These are phyloP conservation scores for Fusarium gaditjirri DNA, from an alignment of 2,329 filamentous ascomycete genomes.

Conservation along the genomic window DNA sequence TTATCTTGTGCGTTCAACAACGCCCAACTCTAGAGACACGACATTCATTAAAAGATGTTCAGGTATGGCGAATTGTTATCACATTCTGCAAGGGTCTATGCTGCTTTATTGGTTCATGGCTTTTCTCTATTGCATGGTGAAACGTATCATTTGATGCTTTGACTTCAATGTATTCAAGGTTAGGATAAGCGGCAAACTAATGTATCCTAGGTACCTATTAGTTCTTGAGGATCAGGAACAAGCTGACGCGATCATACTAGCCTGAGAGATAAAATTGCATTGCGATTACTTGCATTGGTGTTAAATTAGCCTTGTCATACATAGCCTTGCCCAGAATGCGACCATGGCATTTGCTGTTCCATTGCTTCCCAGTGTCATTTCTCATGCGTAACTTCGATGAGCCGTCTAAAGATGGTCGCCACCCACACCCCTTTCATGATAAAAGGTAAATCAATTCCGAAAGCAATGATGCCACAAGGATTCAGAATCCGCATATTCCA, in stretches of 20 bases:
- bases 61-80: neutral
- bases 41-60: neutral
- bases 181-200: conserved; percentile 5
- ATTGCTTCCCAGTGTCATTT: conserved; percentile 10
- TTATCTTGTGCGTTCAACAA: neutral
- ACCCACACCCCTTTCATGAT: conserved; percentile 16
- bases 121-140: conserved; percentile 1
- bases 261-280: conserved; percentile 2
- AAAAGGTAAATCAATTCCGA: conserved; percentile 16
- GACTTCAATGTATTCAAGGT: neutral
- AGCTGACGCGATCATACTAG: conserved; percentile 1
- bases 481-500: conserved; percentile 23
- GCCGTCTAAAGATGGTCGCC: conserved; percentile 33
- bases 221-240: neutral
- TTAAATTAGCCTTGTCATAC: conserved; percentile 3
- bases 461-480: conserved; percentile 14
- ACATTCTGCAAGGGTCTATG: neutral
- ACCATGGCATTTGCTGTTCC: neutral
- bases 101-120: neutral
- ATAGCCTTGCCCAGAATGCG: neutral
- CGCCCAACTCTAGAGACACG: neutral
- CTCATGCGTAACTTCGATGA: conserved; percentile 12
- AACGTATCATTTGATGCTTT: conserved; percentile 16
- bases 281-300: conserved; percentile 1
- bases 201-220: neutral